Evolutionary conservation across 257 asterid genomes (phyloP), one percentile per base, ranked within the genome.

Genomic region (Eustoma russellianum): DNA sequence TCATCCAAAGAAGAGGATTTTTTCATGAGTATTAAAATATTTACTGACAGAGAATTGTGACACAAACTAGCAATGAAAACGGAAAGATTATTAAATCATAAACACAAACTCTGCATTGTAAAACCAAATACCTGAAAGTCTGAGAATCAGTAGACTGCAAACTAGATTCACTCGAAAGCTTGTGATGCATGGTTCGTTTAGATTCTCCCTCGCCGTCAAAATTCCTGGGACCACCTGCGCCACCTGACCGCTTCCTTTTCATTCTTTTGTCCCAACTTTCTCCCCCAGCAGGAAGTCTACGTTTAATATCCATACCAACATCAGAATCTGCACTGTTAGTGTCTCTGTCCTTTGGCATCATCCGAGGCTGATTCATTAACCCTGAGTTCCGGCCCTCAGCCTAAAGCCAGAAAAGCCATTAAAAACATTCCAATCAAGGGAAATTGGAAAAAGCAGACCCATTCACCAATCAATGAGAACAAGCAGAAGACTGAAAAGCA

Each of bases 181-280:
- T 88, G 66, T 72, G 86, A 62, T 79, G 88, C 72, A 72, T 60
- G 57, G 66, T 56, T 49, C 94, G 78, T 73, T 83, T 92, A 56
- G 71, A 58, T 66, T 85, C 97, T 47, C 78, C 88, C 46, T 81
- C 95, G 46, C 67, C 74, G 51, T 78, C 99, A 68, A 64, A 60
- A 19, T 97, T 64, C 76, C 97, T 85, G 46, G 91, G 72, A 64
- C 70, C 57, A 49, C 72, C 94, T 13, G 86, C 73, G 53, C 99
- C 94, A 73, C 83, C 91, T 62, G 99, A 88, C 15, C 97, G 99
- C 67, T 92, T 92, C 73, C 93, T 72, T 80, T 81, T 92, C 93
- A 85, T 92, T 72, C 82, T 92, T 71, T 77, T 92, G 69, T 88
- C 99, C 99, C 97, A 88, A 34, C 83, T 83, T 70, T 92, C 98